A percentile compares a stretch with the other conserved stretches of the same genome.
phyloP scores from a whole-genome alignment of 1,139 yeast genomes.

The Debaryomyces robertsiae region DNA sequence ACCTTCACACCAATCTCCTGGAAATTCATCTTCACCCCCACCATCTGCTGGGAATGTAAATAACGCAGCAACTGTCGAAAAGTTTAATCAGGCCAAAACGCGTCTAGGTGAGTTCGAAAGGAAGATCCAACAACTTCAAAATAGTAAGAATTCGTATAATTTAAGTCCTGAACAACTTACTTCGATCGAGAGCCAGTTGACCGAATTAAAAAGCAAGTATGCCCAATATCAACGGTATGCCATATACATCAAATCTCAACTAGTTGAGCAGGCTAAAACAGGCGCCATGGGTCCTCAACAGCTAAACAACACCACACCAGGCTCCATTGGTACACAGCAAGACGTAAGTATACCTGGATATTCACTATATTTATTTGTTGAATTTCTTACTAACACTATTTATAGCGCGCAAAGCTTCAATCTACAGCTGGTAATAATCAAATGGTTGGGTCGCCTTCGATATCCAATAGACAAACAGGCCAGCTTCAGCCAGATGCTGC shows the following conservation, averaged over 20 bases:
- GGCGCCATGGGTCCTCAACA: slow-evolving; percentile 10
- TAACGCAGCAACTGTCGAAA: slow-evolving; percentile 40
- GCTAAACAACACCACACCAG: slow-evolving; percentile 6
- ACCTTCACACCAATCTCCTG: slow-evolving; percentile 11
- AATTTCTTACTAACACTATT: too few species aligned
- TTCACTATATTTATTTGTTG: too few species aligned
- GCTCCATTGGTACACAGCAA: slow-evolving; percentile 7
- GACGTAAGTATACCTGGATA: slow-evolving; percentile 2
- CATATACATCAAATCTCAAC: slow-evolving; percentile 40
- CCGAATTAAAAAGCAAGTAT: slow-evolving; percentile 38
- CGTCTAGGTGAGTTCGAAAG: slow-evolving; percentile 46
- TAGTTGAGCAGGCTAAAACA: slow-evolving; percentile 37
- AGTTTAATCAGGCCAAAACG: slow-evolving; percentile 43
- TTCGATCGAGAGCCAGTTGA: slow-evolving; percentile 38
- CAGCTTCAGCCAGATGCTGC: slow-evolving; percentile 8
- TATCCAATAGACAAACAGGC: slow-evolving; percentile 8
- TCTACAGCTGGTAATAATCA: not conserved
- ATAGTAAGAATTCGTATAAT: slow-evolving; percentile 28
- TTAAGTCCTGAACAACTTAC: slow-evolving; percentile 33
- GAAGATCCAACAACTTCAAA: slow-evolving; percentile 34
- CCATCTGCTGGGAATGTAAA: slow-evolving; percentile 11
- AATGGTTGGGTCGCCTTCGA: slow-evolving; percentile 3
- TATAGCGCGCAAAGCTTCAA: not conserved
- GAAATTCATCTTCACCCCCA: slow-evolving; percentile 21
- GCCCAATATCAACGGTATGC: slow-evolving; percentile 43